A percentile compares a stretch with the other conserved stretches of the same genome.
These are phyloP conservation scores for Ascochyta clinopodiicola DNA, from an alignment of 2,329 filamentous ascomycete genomes.

Conservation along the genomic window DNA sequence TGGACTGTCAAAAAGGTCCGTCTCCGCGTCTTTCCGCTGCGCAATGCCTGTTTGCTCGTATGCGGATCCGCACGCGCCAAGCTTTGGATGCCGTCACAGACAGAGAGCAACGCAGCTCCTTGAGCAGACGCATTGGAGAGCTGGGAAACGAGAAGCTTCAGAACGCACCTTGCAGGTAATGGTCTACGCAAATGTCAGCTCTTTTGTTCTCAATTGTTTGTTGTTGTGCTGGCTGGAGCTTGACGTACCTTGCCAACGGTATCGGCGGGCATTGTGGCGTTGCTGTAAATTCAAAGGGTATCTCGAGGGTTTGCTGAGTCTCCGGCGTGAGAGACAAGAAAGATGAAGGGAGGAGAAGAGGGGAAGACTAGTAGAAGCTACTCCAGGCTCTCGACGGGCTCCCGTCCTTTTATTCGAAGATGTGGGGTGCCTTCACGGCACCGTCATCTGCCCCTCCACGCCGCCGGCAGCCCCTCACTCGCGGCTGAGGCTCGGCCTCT, in stretches of 20 bases:
- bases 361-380: conserved; percentile 15
- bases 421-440: conserved; percentile 28
- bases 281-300: conserved; percentile 21
- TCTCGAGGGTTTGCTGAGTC: conserved; percentile 13
- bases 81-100: conserved; percentile 16
- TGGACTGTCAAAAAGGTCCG: neutral
- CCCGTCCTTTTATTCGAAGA: conserved; percentile 29
- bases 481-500: conserved; percentile 28
- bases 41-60: conserved; percentile 5
- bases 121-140: conserved; percentile 62
- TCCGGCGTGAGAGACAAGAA: conserved; percentile 12
- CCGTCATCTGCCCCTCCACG: conserved; percentile 37
- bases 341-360: conserved; percentile 17
- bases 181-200: conserved; percentile 62
- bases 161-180: conserved; percentile 78
- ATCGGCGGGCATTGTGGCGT: conserved; percentile 16
- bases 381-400: conserved; percentile 27
- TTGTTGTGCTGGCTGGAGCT: neutral
- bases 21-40: conserved; percentile 11
- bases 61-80: conserved; percentile 42
- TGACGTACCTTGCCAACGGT: conserved; percentile 18
- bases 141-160: conserved; percentile 56
- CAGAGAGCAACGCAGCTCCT: conserved; percentile 10
- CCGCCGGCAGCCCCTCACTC: conserved; percentile 27
- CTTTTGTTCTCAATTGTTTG: neutral